phyloP scores from a whole-genome alignment of 305 asterid genomes.

The Fraxinus floribunda region DNA sequence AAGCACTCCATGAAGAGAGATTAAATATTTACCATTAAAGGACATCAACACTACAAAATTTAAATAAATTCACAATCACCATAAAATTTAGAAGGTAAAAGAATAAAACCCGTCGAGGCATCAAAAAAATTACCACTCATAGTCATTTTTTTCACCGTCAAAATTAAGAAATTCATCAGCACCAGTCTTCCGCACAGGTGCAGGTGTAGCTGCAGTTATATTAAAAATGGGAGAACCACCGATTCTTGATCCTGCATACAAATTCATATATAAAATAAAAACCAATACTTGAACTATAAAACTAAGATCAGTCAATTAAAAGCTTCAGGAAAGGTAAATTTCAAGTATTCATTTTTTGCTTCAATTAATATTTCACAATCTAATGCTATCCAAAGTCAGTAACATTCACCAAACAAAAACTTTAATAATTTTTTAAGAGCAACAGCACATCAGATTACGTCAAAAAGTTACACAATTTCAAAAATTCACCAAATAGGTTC shows the following conservation, averaged over 20 bases:
- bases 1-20: background rate
- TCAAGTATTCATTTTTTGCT: background rate
- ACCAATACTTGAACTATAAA: background rate
- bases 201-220: slow-evolving; percentile 47
- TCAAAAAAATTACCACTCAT: slow-evolving; percentile 67
- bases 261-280: slow-evolving; percentile 9
- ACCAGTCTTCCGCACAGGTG: slow-evolving; percentile 62
- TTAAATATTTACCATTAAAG: background rate
- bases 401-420: slow-evolving; percentile 18
- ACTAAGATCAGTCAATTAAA: slow-evolving; percentile 1
- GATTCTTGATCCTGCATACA: slow-evolving; percentile 55
- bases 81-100: background rate
- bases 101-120: background rate
- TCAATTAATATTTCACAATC: background rate
- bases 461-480: slow-evolving; percentile 17
- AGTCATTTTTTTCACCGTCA: slow-evolving; percentile 92
- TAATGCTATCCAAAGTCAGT: slow-evolving; percentile 5
- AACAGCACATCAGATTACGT: slow-evolving; percentile 16
- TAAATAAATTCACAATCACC: background rate
- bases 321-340: background rate
- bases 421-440: slow-evolving; percentile 25
- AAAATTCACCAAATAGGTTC: slow-evolving; percentile 37
- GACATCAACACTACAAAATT: background rate
- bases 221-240: slow-evolving; percentile 69
- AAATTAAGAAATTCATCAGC: slow-evolving; percentile 89